Conservation (phyloP, 257 asterid genomes). For the Lithospermum erythrorhizon region DNA sequence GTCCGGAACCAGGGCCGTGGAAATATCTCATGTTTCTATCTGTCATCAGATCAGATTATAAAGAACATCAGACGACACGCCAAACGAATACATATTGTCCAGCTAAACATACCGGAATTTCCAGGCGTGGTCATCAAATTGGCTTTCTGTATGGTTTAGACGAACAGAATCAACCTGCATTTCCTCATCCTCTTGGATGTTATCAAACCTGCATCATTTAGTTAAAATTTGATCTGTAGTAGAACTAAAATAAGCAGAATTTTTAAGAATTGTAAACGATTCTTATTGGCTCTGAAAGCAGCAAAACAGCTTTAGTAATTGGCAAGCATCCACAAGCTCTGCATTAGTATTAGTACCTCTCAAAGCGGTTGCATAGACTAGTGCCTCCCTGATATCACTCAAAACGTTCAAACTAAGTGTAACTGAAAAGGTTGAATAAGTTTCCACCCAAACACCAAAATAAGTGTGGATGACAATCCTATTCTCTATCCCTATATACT, state of each 20-base stretch:
- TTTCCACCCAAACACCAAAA: slow-evolving; percentile 3
- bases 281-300: neutral
- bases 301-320: neutral
- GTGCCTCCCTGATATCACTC: slow-evolving; percentile 39
- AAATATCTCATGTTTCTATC: slow-evolving; percentile 57
- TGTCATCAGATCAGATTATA: slow-evolving; percentile 10
- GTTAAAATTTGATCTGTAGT: neutral
- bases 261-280: neutral
- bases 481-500: too few relatives aligned
- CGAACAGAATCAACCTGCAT: slow-evolving; percentile 41
- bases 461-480: neutral
- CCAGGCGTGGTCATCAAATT: slow-evolving; percentile 55
- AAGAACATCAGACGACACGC: slow-evolving; percentile 1
- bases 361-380: slow-evolving; percentile 47
- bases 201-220: slow-evolving; percentile 53
- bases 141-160: slow-evolving; percentile 35
- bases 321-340: neutral
- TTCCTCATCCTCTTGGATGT: slow-evolving; percentile 64
- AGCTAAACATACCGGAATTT: slow-evolving; percentile 41
- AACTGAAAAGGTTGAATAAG: slow-evolving; percentile 16
- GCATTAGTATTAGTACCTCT: slow-evolving; percentile 41
- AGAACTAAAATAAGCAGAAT: neutral
- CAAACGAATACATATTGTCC: slow-evolving; percentile 2
- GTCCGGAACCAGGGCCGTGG: slow-evolving; percentile 79
- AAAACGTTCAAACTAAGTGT: slow-evolving; percentile 48